Conservation (phyloP, 73 alveolate genomes). For the Blepharisma japonicum region DNA sequence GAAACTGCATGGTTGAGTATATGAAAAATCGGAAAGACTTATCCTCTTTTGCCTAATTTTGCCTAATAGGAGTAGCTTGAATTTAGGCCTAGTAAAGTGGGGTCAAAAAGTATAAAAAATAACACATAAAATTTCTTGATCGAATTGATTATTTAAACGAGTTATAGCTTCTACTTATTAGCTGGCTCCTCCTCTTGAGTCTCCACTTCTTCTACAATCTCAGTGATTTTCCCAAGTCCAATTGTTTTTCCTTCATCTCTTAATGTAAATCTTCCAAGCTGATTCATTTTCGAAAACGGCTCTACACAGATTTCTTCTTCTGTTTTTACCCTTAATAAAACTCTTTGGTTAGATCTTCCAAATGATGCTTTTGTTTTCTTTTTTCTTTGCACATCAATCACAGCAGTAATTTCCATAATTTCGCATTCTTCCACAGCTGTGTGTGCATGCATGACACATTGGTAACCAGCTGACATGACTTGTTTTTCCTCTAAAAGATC, state of each 20-base stretch:
- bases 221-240: slow-evolving; percentile 69
- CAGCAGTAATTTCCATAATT: slow-evolving; percentile 63
- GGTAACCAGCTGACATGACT: slow-evolving; percentile 59
- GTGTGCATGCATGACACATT: slow-evolving; percentile 77
- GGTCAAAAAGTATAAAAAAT: too few species aligned
- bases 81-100: too few species aligned
- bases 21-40: too few species aligned
- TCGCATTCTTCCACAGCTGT: slow-evolving; percentile 82
- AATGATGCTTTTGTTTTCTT: slow-evolving; percentile 67
- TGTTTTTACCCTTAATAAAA: slow-evolving; percentile 40
- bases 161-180: too few species aligned
- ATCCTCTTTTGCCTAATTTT: too few species aligned
- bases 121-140: too few species aligned
- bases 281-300: slow-evolving; percentile 58
- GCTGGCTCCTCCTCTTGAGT: background rate
- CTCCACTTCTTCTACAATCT: slow-evolving; percentile 42
- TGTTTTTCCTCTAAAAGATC: slow-evolving; percentile 58
- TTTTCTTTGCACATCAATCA: slow-evolving; percentile 66
- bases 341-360: slow-evolving; percentile 63
- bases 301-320: slow-evolving; percentile 68
- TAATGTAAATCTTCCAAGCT: slow-evolving; percentile 85
- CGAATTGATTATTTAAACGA: too few species aligned
- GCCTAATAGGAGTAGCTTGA: too few species aligned
- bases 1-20: too few species aligned
- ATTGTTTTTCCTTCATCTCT: slow-evolving; percentile 85